Percentiles rank a stretch among this genome's conserved stretches.
These are phyloP conservation scores for Thalassia testudinum DNA, from an alignment of 116 monocot genomes.

Conservation along the genomic window DNA sequence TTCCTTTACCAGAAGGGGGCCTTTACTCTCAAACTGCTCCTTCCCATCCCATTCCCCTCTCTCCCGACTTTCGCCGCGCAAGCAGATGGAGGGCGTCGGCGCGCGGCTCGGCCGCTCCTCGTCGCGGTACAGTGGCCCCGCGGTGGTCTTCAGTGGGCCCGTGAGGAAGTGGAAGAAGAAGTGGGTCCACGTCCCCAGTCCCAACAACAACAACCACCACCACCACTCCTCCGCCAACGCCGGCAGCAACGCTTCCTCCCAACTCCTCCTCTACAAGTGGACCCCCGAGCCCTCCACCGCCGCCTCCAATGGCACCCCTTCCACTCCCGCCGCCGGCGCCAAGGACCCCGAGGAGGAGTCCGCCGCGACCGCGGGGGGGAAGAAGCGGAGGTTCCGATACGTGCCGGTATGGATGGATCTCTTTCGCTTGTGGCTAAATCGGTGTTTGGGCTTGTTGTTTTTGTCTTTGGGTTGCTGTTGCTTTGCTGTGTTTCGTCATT, in stretches of 20 bases:
- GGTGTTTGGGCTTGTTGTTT: too few species aligned
- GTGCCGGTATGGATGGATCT: conserved; percentile 40
- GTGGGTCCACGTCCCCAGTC: conserved; percentile 57
- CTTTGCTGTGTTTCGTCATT: too few species aligned
- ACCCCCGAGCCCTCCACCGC: not conserved
- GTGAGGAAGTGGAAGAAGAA: conserved; percentile 27
- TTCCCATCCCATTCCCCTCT: too few species aligned
- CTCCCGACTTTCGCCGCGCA: too few species aligned
- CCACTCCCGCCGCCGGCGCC: not conserved
- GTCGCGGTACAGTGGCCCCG: conserved; percentile 71
- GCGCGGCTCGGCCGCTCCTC: conserved; percentile 81
- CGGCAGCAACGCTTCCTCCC: conserved; percentile 13
- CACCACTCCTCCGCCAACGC: conserved; percentile 9
- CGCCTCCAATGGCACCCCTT: conserved; percentile 3
- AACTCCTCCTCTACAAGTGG: conserved; percentile 81
- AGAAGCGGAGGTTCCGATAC: conserved; percentile 53
- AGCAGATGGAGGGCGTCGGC: conserved; percentile 86
- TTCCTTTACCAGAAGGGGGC: too few species aligned
- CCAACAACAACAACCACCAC: too few species aligned
- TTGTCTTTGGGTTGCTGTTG: too few species aligned
- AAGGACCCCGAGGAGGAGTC: not conserved
- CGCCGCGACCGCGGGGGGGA: conserved; percentile 17
- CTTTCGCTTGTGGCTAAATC: too few species aligned
- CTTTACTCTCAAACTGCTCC: too few species aligned
- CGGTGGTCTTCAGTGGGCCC: conserved; percentile 24